phyloP scores from a whole-genome alignment of 23 red algal species.

The Pyropia yezoensis region DNA sequence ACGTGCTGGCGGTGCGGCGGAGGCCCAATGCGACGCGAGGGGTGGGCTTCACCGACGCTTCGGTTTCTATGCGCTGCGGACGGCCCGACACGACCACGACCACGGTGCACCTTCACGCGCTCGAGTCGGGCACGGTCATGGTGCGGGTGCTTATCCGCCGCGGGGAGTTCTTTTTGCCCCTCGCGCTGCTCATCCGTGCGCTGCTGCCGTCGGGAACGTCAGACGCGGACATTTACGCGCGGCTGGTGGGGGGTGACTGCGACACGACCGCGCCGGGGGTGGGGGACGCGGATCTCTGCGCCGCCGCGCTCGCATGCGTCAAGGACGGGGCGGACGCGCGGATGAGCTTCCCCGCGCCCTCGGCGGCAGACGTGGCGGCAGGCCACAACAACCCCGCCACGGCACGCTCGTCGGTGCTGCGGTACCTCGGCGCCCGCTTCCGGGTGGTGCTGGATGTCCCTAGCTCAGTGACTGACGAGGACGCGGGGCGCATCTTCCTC shows the following conservation, averaged over 20 bases:
- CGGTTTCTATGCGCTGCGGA: constrained; percentile 61
- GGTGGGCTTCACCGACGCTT: constrained; percentile 46
- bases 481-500: constrained; percentile 55
- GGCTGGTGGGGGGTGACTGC: constrained; percentile 37
- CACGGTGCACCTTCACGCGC: constrained; percentile 36
- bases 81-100: constrained; percentile 42
- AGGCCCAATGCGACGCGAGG: constrained; percentile 43
- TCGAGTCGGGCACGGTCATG: constrained; percentile 41
- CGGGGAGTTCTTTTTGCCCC: constrained; percentile 83
- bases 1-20: constrained; percentile 51
- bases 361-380: constrained; percentile 2
- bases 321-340: constrained; percentile 43
- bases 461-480: constrained; percentile 18
- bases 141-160: constrained; percentile 48
- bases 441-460: constrained; percentile 33
- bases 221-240: constrained; percentile 57
- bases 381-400: constrained; percentile 1
- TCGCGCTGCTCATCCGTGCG: constrained; percentile 55
- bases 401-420: constrained; percentile 20
- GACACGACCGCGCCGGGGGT: constrained; percentile 8
- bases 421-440: constrained; percentile 60
- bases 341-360: neutral
- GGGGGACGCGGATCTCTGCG: constrained; percentile 5
- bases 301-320: constrained; percentile 55
- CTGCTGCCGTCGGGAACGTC: constrained; percentile 50